Evolutionary conservation across 2,329 filamentous ascomycete genomes (phyloP), one percentile per base, ranked within the genome.

Genomic region (Microcyclosporella mali): DNA sequence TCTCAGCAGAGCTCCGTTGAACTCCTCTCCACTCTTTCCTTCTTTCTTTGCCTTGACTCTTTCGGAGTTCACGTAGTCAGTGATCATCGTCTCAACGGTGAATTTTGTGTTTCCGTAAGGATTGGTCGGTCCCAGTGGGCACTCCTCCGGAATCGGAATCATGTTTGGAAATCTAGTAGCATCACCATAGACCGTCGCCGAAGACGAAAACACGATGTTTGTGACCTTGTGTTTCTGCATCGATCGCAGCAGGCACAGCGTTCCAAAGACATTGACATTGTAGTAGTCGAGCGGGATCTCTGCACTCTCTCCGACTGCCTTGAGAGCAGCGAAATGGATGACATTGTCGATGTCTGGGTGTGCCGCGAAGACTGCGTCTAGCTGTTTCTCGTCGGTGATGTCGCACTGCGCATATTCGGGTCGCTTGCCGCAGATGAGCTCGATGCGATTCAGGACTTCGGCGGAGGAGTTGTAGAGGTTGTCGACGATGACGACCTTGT

Each of bases 191-290:
- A 98, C 92, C 56, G 94, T 98, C 27, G 92, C 92, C 1, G 89
- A 95, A 50, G 88, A 95, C 48, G 90, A 97, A 73, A 98, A 98
- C 69, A 98, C 92, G 60, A 98, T 92, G 75, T 95, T 97, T 70
- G 80, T 79, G 56, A 98, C 89, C 69, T 90, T 84, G 75, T 95
- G 81, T 67, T 82, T 82, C 63, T 80, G 77, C 88, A 98, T 97
- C 61, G 82, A 82, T 52, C 82, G 78, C 50, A 98, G 79, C 36
- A 98, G 84, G 57, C 82, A 77, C 60, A 98, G 82, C 59, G 88
- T 92, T 66, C 92, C 94, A 63, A 84, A 84, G 49, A 97, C 92
- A 66, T 98, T 98, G 74, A 95, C 86, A 58, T 85, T 79, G 77
- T 95, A 98, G 79, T 98, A 98, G 70, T 95, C 89, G 62, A 97